Percentiles rank a stretch among this genome's conserved stretches.
Evolutionary conservation across 1,284 basidiomycete genomes (phyloP).

Genomic region (Moesziomyces parantarcticus): DNA sequence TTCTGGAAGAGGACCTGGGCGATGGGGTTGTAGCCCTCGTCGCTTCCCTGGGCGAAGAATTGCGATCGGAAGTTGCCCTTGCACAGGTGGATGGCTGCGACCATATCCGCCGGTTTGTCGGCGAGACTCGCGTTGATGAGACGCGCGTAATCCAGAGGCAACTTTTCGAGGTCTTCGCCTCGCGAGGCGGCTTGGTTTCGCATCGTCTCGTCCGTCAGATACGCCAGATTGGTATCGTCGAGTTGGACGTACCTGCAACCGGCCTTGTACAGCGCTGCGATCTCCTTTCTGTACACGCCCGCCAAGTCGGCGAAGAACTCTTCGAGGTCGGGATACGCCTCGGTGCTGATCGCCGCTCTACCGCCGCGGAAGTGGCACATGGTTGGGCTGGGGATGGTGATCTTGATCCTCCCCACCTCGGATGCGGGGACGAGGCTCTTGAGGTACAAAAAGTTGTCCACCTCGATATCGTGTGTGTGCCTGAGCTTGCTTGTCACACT

Average conservation of each 20-base stretch:
- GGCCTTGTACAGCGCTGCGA: conserved; percentile 77
- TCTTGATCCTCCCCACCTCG: conserved; percentile 72
- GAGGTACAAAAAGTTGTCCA: conserved; percentile 67
- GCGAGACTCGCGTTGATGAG: conserved; percentile 72
- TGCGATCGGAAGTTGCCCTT: conserved; percentile 77
- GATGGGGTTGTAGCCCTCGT: conserved; percentile 80
- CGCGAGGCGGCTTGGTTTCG: conserved; percentile 26
- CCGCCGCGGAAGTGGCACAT: conserved; percentile 60
- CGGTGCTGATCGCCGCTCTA: conserved; percentile 56
- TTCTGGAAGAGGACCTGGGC: conserved; percentile 76
- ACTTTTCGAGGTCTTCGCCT: conserved; percentile 47
- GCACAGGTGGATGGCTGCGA: conserved; percentile 79
- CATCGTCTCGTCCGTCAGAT: conserved; percentile 60
- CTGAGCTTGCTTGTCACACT: conserved; percentile 63
- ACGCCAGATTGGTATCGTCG: conserved; percentile 70
- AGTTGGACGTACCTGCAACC: conserved; percentile 80
- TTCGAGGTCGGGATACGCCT: conserved; percentile 76
- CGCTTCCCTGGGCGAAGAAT: conserved; percentile 70
- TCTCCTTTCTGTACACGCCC: conserved; percentile 77
- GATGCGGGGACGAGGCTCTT: conserved; percentile 59
- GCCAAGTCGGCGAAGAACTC: conserved; percentile 81
- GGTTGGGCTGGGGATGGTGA: conserved; percentile 78
- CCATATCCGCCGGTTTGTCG: conserved; percentile 75
- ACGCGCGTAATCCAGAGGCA: conserved; percentile 46
- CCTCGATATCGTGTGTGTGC: conserved; percentile 55